Evolutionary conservation across 1,139 yeast genomes (phyloP).

Genomic region (Barnettozyma hawaiiensis): DNA sequence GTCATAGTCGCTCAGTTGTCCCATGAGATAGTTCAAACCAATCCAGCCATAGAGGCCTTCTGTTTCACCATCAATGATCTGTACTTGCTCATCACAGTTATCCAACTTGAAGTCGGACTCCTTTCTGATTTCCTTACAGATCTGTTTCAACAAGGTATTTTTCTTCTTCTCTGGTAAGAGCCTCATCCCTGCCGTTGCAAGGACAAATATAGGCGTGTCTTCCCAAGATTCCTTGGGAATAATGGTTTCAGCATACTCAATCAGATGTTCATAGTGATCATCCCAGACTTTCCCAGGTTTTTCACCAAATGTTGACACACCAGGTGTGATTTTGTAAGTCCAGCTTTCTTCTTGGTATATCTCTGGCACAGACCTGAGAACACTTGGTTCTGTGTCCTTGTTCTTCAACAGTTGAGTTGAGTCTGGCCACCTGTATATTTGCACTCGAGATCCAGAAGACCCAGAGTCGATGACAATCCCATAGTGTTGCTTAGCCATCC

Average conservation of each 20-base stretch:
- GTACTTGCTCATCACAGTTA: constrained; percentile 55
- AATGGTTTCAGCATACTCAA: constrained; percentile 51
- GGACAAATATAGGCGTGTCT: constrained; percentile 64
- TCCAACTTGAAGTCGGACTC: constrained; percentile 47
- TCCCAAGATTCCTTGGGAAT: constrained; percentile 49
- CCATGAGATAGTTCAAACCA: constrained; percentile 62
- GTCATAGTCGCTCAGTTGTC: constrained; percentile 45
- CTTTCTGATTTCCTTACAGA: constrained; percentile 44
- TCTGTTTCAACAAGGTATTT: constrained; percentile 40
- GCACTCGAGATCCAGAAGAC: constrained; percentile 72
- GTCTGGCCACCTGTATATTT: constrained; percentile 63
- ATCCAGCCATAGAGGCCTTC: constrained; percentile 84
- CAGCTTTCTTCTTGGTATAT: constrained; percentile 54
- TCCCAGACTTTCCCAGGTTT: constrained; percentile 50
- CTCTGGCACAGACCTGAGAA: constrained; percentile 52
- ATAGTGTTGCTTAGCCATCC: constrained; percentile 32
- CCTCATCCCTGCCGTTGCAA: constrained; percentile 84
- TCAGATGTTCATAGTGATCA: constrained; percentile 50
- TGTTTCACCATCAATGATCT: constrained; percentile 72
- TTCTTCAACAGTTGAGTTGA: constrained; percentile 30
- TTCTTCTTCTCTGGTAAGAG: constrained; percentile 46
- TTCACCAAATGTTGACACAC: constrained; percentile 55
- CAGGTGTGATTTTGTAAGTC: constrained; percentile 62
- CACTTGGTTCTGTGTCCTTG: constrained; percentile 23
- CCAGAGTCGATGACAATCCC: constrained; percentile 81